Evolutionary conservation across 768 basidiomycete species (phyloP).

Genomic region (Fomitopsis pulvina): DNA sequence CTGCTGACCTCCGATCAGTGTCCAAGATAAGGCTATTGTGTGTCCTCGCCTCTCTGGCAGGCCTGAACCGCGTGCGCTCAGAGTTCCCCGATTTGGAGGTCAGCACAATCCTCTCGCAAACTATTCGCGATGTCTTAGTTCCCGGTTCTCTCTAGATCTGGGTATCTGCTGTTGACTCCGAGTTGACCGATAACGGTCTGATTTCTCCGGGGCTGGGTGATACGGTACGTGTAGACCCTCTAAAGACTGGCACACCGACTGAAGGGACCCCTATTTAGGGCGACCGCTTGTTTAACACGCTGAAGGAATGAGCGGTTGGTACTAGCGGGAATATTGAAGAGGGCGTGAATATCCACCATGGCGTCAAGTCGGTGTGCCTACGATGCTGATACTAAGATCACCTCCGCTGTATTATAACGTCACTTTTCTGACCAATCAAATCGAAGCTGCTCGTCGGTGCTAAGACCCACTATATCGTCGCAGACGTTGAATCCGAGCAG

Average conservation of each 20-base stretch:
- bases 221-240: conserved; percentile 50
- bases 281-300: conserved; percentile 78
- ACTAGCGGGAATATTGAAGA: conserved; percentile 3
- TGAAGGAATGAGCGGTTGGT: conserved; percentile 24
- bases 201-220: conserved; percentile 92
- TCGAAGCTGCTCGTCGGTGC: too few relatives aligned
- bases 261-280: too few relatives aligned
- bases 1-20: conserved; percentile 29
- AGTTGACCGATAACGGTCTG: conserved; percentile 67
- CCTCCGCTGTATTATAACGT: too few relatives aligned
- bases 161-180: conserved; percentile 75
- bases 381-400: too few relatives aligned
- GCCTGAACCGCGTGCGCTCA: conserved; percentile 56
- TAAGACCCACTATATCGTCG: too few relatives aligned
- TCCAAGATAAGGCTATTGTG: conserved; percentile 75
- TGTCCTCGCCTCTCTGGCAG: conserved; percentile 72
- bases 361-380: too few relatives aligned
- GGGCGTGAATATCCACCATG: too few relatives aligned
- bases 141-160: conserved; percentile 56
- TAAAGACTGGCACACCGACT: too few relatives aligned
- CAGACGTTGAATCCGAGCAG: too few relatives aligned
- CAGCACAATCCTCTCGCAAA: conserved; percentile 8
- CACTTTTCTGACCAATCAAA: too few relatives aligned
- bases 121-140: not conserved
- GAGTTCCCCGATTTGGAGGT: conserved; percentile 82